Base-by-base conservation (phyloP, 176 grass and related monocot genomes). In the Ampelocalamus luodianensis region DNA sequence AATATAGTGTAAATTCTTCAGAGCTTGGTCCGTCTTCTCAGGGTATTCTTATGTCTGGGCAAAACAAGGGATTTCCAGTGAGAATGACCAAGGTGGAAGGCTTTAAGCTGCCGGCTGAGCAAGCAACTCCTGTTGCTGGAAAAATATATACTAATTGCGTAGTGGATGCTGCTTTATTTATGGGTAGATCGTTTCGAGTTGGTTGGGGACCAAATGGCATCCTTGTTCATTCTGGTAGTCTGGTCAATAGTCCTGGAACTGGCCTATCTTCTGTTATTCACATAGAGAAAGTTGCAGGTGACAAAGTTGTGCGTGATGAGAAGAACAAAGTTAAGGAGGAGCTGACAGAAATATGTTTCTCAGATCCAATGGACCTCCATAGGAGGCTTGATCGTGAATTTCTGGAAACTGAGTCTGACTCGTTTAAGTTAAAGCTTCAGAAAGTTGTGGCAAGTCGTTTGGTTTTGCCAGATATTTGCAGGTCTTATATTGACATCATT, bases 171-270 rank as follows among this genome's bases (percentile, higher is more conserved):
- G 93, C 85, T 65, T 88, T 98, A 73, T 98, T 98, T 54, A 96
- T 98, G 93, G 96, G 96, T 38, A 91, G 90, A 77, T 95, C 93
- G 22, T 98, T 98, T 87, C n/a, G 96, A 86, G 91, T 95, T 78
- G 93, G 91, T 98, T 98, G 96, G 93, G 96, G 96, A 68, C 91
- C 93, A 48, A 98, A 95, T 84, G 96, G 93, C 65, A 74, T 95
- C 45, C 90, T 98, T 85, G 81, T 98, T 69, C 96, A 98, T 90
- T 87, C 89, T 75, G 96, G 96, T 49, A 94, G 85, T 83, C 86
- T n/a, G 24, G 85, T 95, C 74, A 78, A 70, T 73, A 87, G 73
- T 72, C 76, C 91, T 46, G 82, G 86, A n/a, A n/a, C n/a, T 10
- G 78, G 93, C 38, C 76, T 96, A 82, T 98, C 93, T 88, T 98